Conservation (phyloP, 805 yeast species). For the Cyberlindnera sargentensis region DNA sequence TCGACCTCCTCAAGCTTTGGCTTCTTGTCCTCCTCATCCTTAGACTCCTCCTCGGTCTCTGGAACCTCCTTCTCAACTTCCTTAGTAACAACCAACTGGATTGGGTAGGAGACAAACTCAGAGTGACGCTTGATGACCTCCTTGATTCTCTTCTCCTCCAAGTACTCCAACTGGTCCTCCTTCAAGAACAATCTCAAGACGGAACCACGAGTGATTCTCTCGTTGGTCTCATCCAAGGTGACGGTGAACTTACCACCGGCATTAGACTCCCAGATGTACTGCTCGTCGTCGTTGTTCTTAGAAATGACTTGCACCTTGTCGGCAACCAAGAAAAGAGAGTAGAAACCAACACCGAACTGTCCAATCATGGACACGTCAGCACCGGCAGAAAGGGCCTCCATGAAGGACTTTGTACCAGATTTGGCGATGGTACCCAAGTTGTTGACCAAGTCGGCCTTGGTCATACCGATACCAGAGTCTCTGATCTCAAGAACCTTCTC, state of each 20-base stretch:
- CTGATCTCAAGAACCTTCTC: conserved; percentile 91
- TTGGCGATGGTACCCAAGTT: conserved; percentile 99
- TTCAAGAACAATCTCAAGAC: conserved; percentile 91
- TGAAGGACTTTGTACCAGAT: conserved; percentile 98
- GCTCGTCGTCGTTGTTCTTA: conserved; percentile 98
- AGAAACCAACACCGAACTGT: conserved; percentile 99
- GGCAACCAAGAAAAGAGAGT: conserved; percentile 97
- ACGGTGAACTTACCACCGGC: conserved; percentile 99
- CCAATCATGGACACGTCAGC: conserved; percentile 99
- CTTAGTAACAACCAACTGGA: conserved; percentile 95
- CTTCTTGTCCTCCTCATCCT: conserved; percentile 55
- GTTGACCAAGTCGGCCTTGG: conserved; percentile 97
- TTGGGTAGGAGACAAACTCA: conserved; percentile 98
- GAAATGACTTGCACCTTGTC: conserved; percentile 98
- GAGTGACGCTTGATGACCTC: conserved; percentile 99
- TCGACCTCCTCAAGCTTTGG: conserved; percentile 73
- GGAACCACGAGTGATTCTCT: conserved; percentile 91
- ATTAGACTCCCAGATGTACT: conserved; percentile 99
- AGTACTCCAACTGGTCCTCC: conserved; percentile 98
- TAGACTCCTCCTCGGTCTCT: conserved; percentile 56
- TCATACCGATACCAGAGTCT: conserved; percentile 99
- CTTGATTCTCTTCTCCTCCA: conserved; percentile 99
- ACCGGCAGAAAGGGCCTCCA: conserved; percentile 99
- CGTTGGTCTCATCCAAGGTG: conserved; percentile 81
- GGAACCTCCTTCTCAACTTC: conserved; percentile 98